A percentile compares a stretch with the other conserved stretches of the same genome.
Evolutionary conservation across 2,329 filamentous ascomycete species (phyloP).

Genomic region (Microcera coccophila): DNA sequence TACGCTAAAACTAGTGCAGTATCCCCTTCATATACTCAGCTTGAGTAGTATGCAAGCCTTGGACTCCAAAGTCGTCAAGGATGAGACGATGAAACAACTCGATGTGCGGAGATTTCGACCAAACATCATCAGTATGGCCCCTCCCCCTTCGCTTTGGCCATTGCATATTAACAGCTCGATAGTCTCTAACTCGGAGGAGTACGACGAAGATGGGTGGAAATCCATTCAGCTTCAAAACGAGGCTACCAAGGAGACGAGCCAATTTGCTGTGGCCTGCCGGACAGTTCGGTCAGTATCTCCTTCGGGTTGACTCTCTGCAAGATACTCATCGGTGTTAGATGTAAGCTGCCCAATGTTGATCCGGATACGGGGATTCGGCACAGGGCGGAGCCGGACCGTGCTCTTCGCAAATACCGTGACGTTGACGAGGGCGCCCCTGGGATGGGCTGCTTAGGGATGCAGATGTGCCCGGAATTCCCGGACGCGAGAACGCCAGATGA

Average conservation of each 20-base stretch:
- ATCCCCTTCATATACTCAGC: conserved; percentile 66
- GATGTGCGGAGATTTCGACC: conserved; percentile 64
- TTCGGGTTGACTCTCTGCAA: too few relatives aligned
- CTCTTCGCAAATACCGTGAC: conserved; percentile 54
- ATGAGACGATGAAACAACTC: conserved; percentile 46
- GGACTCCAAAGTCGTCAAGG: conserved; percentile 52
- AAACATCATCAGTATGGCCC: conserved; percentile 60
- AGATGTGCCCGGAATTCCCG: conserved; percentile 56
- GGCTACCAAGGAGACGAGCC: conserved; percentile 15
- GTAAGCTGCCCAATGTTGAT: conserved; percentile 68
- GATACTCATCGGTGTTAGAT: conserved; percentile 40
- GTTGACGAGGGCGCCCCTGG: conserved; percentile 58
- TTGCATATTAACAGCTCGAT: not conserved
- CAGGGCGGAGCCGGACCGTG: conserved; percentile 52
- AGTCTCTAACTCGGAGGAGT: conserved; percentile 61
- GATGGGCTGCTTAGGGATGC: conserved; percentile 61
- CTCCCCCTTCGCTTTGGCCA: not conserved
- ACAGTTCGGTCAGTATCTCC: conserved; percentile 53
- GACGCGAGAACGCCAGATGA: conserved; percentile 22
- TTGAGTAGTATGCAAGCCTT: conserved; percentile 61
- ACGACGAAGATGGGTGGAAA: conserved; percentile 69
- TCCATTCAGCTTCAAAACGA: conserved; percentile 50
- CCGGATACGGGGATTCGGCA: conserved; percentile 56
- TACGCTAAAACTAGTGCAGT: conserved; percentile 44
- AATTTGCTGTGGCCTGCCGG: conserved; percentile 58